A percentile compares a stretch with the other conserved stretches of the same genome.
These are phyloP conservation scores for Botrytis sinoallii DNA, from an alignment of 2,329 filamentous ascomycete genomes.

Conservation along the genomic window DNA sequence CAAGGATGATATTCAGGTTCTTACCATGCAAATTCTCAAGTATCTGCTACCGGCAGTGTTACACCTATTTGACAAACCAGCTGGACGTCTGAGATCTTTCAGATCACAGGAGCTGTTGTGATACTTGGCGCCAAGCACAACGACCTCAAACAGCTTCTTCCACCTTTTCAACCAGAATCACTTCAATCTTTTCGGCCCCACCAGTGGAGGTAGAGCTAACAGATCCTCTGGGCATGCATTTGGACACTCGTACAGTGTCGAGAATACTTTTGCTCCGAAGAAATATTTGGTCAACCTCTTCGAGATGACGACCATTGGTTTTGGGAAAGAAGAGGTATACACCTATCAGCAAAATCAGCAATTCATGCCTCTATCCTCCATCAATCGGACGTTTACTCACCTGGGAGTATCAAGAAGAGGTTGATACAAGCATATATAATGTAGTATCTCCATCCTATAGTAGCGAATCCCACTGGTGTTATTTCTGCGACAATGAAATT, in stretches of 20 bases:
- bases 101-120: neutral
- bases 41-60: neutral
- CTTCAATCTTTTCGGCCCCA: neutral
- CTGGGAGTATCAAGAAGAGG: conserved; percentile 15
- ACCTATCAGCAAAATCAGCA: conserved; percentile 35
- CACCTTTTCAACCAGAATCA: neutral
- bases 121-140: conserved; percentile 9
- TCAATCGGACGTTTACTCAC: neutral
- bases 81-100: neutral
- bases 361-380: neutral
- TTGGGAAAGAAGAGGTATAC: conserved; percentile 56
- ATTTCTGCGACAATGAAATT: conserved; percentile 31
- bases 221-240: neutral
- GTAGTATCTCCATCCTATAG: conserved; percentile 60
- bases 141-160: neutral
- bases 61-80: neutral
- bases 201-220: neutral
- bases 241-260: conserved; percentile 9
- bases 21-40: neutral
- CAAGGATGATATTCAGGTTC: neutral
- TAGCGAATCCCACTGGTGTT: conserved; percentile 43
- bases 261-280: conserved; percentile 13
- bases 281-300: conserved; percentile 35
- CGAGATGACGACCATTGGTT: conserved; percentile 47
- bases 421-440: conserved; percentile 55